Conservation (phyloP, 2,329 filamentous ascomycete species). For the Cordyceps farinosa region DNA sequence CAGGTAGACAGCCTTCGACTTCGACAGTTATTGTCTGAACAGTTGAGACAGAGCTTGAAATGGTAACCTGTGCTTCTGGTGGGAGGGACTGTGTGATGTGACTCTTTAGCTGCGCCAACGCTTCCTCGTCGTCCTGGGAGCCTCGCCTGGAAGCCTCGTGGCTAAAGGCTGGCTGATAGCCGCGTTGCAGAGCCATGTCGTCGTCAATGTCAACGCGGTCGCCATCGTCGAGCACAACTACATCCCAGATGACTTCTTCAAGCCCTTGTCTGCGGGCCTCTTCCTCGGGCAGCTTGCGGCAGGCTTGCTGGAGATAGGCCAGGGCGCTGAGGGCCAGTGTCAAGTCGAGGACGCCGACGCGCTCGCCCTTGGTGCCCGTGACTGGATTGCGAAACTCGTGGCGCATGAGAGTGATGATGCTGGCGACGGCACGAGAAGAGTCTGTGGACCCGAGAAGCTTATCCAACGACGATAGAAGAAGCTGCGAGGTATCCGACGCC, state of each 20-base stretch:
- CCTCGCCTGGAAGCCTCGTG: neutral
- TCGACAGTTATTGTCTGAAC: slow-evolving; percentile 64
- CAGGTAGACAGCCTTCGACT: slow-evolving; percentile 50
- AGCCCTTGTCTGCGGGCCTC: slow-evolving; percentile 44
- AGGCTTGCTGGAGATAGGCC: slow-evolving; percentile 58
- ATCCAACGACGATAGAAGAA: slow-evolving; percentile 57
- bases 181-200: slow-evolving; percentile 22
- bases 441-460: slow-evolving; percentile 67
- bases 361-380: slow-evolving; percentile 56
- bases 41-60: slow-evolving; percentile 56
- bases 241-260: slow-evolving; percentile 63
- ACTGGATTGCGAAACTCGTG: slow-evolving; percentile 62
- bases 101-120: slow-evolving; percentile 44
- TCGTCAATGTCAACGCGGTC: slow-evolving; percentile 53
- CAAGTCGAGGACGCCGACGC: slow-evolving; percentile 58
- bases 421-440: slow-evolving; percentile 63
- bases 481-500: slow-evolving; percentile 54
- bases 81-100: slow-evolving; percentile 55
- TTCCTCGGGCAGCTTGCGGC: slow-evolving; percentile 48
- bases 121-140: slow-evolving; percentile 37
- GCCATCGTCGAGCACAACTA: slow-evolving; percentile 59
- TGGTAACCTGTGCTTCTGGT: slow-evolving; percentile 54
- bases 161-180: neutral
- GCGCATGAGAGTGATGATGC: slow-evolving; percentile 61
- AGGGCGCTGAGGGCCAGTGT: slow-evolving; percentile 58